These are phyloP conservation scores for Phytomonas francai DNA, from an alignment of 208 protist species.

Conservation along the genomic window DNA sequence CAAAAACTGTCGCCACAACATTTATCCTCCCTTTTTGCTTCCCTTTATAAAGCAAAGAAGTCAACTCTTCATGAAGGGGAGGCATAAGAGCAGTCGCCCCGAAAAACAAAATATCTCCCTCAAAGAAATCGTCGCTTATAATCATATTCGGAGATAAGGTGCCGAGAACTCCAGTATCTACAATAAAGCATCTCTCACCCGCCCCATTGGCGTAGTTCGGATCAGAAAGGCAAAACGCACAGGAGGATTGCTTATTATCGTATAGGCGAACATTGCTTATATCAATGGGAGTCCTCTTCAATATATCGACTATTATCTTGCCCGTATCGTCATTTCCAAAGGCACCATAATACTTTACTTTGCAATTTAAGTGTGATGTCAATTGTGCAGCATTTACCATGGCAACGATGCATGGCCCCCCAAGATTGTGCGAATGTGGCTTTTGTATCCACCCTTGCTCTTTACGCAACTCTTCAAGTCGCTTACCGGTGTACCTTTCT, in stretches of 20 bases:
- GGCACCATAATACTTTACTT: conserved; percentile 17
- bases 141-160: conserved; percentile 5
- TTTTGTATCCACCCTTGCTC: conserved; percentile 15
- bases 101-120: conserved; percentile 21
- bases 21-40: conserved; percentile 17
- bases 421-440: conserved; percentile 16
- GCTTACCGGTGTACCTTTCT: conserved; percentile 21
- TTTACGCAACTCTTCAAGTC: conserved; percentile 15
- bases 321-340: conserved; percentile 10
- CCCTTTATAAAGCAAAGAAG: conserved; percentile 15
- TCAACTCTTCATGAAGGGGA: conserved; percentile 20
- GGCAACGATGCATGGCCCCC: conserved; percentile 18
- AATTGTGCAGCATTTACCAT: conserved; percentile 19
- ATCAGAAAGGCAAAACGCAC: conserved; percentile 15
- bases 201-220: conserved; percentile 17
- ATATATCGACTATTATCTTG: conserved; percentile 10
- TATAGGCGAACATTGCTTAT: conserved; percentile 5
- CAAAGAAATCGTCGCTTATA: conserved; percentile 18
- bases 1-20: conserved; percentile 23
- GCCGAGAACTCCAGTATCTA: conserved; percentile 15
- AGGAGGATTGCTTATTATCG: not conserved
- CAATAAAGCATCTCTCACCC: conserved; percentile 24
- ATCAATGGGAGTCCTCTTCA: conserved; percentile 16
- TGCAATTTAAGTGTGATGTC: not conserved
- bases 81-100: conserved; percentile 18